A percentile compares a stretch with the other conserved stretches of the same genome.
These are phyloP conservation scores for Tricholoma matsutake DNA, from an alignment of 768 basidiomycete species.

Conservation along the genomic window DNA sequence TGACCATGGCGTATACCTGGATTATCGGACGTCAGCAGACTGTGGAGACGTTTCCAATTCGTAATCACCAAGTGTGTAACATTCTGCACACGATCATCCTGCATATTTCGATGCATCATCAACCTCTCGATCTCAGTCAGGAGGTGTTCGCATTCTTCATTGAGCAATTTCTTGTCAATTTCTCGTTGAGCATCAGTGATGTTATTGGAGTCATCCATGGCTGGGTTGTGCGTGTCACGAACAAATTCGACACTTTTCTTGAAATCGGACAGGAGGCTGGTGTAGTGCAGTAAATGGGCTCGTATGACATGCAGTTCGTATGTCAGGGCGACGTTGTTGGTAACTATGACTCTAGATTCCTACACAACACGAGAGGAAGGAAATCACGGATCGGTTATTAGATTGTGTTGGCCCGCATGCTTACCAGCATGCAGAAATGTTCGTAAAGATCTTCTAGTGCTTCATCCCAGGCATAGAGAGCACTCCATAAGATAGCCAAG, in stretches of 20 bases:
- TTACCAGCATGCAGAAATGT: constrained; percentile 47
- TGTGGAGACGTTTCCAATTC: too few relatives aligned
- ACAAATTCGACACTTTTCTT: constrained; percentile 48
- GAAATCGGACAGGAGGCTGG: constrained; percentile 51
- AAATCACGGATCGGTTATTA: background rate
- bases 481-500: constrained; percentile 53
- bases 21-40: background rate
- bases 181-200: constrained; percentile 11
- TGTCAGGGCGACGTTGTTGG: constrained; percentile 41
- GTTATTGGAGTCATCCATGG: constrained; percentile 30
- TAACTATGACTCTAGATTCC: constrained; percentile 44
- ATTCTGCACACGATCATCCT: constrained; percentile 45
- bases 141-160: constrained; percentile 45
- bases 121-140: constrained; percentile 48
- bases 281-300: constrained; percentile 57
- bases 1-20: constrained; percentile 46
- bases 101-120: constrained; percentile 37
- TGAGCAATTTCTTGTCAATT: constrained; percentile 24
- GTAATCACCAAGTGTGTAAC: constrained; percentile 45
- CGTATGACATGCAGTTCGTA: constrained; percentile 54
- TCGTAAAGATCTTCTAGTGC: constrained; percentile 48
- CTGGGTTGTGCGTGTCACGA: constrained; percentile 44
- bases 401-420: constrained; percentile 12
- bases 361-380: constrained; percentile 15
- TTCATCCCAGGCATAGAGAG: constrained; percentile 61